Percentiles rank a stretch among this genome's conserved stretches.
Conservation (phyloP, 2,329 filamentous ascomycete genomes). For the Arthrobotrys sphaeroides region DNA sequence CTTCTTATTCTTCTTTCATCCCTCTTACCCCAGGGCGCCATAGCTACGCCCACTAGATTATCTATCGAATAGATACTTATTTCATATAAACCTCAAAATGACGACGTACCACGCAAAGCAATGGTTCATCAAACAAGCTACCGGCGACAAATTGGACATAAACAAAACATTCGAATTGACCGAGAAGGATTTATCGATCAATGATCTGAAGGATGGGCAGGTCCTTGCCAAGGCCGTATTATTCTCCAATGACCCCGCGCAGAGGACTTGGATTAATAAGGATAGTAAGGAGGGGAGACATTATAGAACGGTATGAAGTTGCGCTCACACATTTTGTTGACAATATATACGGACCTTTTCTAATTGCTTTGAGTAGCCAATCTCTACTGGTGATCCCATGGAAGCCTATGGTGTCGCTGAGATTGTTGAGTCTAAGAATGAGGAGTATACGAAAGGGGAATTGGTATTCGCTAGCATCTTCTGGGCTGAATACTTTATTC, state of each 20-base stretch:
- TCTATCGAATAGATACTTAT: too few relatives aligned
- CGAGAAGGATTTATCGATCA: background rate
- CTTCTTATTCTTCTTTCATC: too few relatives aligned
- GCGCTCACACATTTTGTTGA: background rate
- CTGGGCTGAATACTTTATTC: slow-evolving; percentile 63
- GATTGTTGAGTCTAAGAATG: slow-evolving; percentile 27
- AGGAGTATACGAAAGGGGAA: slow-evolving; percentile 58
- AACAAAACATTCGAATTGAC: slow-evolving; percentile 24
- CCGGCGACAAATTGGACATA: slow-evolving; percentile 17
- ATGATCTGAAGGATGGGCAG: slow-evolving; percentile 33
- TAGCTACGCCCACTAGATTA: too few relatives aligned
- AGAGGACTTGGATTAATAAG: slow-evolving; percentile 43
- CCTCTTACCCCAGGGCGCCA: too few relatives aligned
- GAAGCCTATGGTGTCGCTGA: slow-evolving; percentile 27
- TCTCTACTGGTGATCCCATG: slow-evolving; percentile 35
- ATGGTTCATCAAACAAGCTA: slow-evolving; percentile 48
- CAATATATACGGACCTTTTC: background rate
- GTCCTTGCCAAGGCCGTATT: slow-evolving; percentile 37
- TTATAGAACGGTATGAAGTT: slow-evolving; percentile 12
- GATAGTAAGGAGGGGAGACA: slow-evolving; percentile 27
- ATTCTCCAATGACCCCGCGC: slow-evolving; percentile 51
- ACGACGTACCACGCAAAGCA: slow-evolving; percentile 24
- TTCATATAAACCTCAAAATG: slow-evolving; percentile 1
- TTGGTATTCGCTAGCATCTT: slow-evolving; percentile 59
- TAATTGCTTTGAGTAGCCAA: too few relatives aligned